Evolutionary conservation across 345 rosid species (phyloP), one percentile per base, ranked within the genome.

Genomic region (Dipteronia dyeriana): DNA sequence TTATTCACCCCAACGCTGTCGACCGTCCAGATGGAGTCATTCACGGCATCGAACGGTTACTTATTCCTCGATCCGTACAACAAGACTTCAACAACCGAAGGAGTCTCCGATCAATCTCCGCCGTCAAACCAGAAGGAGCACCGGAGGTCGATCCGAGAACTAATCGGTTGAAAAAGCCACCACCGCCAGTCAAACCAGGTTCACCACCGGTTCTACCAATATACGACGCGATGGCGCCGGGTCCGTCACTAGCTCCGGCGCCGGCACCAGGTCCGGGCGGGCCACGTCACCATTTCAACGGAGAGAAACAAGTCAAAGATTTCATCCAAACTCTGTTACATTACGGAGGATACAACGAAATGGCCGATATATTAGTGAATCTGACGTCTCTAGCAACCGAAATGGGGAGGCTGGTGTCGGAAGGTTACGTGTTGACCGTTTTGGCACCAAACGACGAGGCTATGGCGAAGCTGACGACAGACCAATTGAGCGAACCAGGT

Each of bases 221-320:
- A n/a, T 85, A 19, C 78, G 85, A 83, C 13, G 91, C 91, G 1
- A 77, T 86, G 87, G 88, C 91, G 1, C 86, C 89, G 3, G 89
- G 89, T 0, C 89, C 88, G 5, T 74, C 79, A 2, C 82, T 83
- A 3, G 88, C 91, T 57, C 89, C 91, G 2, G 89, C 91, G 9
- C 89, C 91, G 14, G 91, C 91, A 4, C 89, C 91, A 1, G 91
- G 89, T 3, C 91, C 89, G 3, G 91, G 91, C 0, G 91, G 91
- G n/a, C 86, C 85, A 0, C 87, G 75, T 68, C 73, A 82, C 63
- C 86, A 88, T 76, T 86, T 86, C 77, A 82, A 88, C 66, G 91
- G 88, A 20, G 86, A 85, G 75, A 76, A 70, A 41, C 90, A 88
- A 80, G 91, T 88, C n/a, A 88, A 83, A 41, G 87, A 86, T 56